These are phyloP conservation scores for Voacanga thouarsii DNA, from an alignment of 257 asterid species.

Conservation along the genomic window DNA sequence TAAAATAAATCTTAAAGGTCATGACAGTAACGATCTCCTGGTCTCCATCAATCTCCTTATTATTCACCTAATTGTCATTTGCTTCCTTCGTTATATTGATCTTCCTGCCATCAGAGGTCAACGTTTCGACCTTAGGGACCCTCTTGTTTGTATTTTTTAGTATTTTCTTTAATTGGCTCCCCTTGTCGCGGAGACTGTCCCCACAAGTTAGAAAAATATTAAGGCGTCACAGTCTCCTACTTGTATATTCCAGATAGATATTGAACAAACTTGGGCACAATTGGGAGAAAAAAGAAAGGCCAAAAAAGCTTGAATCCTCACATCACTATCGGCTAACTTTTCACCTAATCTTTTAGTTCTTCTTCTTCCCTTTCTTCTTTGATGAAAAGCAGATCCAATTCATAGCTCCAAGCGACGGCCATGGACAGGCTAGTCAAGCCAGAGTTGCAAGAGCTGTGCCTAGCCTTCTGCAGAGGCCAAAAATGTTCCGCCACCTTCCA, in stretches of 20 bases:
- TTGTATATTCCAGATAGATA: not conserved
- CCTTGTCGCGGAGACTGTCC: not conserved
- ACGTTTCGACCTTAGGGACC: not conserved
- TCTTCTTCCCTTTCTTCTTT: not conserved
- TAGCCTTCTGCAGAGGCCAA: conserved; percentile 44
- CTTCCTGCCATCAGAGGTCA: not conserved
- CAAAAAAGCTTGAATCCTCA: not conserved
- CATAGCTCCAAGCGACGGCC: conserved; percentile 7
- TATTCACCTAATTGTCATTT: not conserved
- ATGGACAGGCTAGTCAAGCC: conserved; percentile 79
- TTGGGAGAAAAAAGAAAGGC: not conserved
- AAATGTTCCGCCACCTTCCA: conserved; percentile 51
- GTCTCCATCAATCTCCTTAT: not conserved
- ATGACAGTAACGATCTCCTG: not conserved
- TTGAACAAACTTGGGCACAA: not conserved
- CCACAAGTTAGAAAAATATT: not conserved
- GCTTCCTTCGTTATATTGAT: not conserved
- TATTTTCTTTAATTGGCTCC: too few species aligned
- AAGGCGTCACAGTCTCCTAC: not conserved
- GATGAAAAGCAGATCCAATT: conserved; percentile 7
- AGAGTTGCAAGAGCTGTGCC: conserved; percentile 37
- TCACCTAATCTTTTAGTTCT: conserved; percentile 8
- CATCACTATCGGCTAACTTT: conserved; percentile 1
- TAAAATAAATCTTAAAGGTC: not conserved
- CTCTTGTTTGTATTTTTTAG: too few species aligned